Conservation (phyloP, 305 asterid genomes). For the Rubia tinctorum region DNA sequence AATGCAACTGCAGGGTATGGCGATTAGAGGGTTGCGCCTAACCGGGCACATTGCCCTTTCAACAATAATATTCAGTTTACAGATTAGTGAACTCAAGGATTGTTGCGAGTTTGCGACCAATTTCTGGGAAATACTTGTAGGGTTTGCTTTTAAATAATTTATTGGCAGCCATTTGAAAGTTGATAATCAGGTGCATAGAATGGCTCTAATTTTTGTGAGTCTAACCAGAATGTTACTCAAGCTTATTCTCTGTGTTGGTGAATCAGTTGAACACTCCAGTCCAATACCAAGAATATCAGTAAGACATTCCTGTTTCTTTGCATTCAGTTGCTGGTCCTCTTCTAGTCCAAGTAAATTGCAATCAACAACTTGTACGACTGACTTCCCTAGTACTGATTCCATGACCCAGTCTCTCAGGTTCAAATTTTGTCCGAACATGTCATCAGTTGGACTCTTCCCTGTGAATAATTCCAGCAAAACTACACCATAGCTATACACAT, state of each 20-base stretch:
- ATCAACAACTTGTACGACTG: background rate
- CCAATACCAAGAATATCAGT: background rate
- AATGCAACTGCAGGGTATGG: no score
- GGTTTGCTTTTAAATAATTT: no score
- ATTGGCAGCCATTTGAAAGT: no score
- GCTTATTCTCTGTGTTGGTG: background rate
- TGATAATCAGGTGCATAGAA: background rate
- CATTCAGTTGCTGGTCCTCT: background rate
- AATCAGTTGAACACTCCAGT: background rate
- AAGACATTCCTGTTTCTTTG: background rate
- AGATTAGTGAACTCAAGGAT: no score
- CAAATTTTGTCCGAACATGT: background rate
- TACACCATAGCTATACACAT: background rate
- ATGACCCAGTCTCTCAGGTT: background rate
- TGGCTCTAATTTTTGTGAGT: background rate
- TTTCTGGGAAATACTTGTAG: no score
- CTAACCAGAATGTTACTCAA: background rate
- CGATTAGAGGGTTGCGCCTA: no score
- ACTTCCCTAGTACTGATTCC: background rate
- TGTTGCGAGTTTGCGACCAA: no score
- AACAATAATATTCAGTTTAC: no score
- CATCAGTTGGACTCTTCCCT: background rate
- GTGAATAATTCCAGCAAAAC: background rate
- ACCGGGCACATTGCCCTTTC: no score
- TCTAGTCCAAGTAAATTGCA: background rate